Evolutionary conservation across 768 basidiomycete genomes (phyloP), one percentile per base, ranked within the genome.

Genomic region (Boletus tylopilopsis): DNA sequence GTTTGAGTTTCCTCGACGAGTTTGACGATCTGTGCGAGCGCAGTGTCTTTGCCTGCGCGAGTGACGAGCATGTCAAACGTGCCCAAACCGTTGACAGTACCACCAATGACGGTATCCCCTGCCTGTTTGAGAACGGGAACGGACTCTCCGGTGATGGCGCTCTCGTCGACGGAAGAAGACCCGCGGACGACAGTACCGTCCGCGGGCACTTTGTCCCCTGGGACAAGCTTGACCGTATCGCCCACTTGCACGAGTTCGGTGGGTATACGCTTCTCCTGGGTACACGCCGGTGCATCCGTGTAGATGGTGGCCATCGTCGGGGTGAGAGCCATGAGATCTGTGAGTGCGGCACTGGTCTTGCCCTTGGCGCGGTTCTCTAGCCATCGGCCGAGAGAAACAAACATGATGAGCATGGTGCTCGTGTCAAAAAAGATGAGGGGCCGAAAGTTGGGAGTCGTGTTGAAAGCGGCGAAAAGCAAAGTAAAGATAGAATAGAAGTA

Each of bases 1-100:
- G 94, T 98, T 70, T 98, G 96, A 1, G 96, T 96, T 35, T 98
- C 94, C 64, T 98, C 94, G 54, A 99, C 96, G 46, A 98, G 84
- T 58, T 84, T 84, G 51, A 98, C 95, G 55, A 99, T 97, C 71
- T 98, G 96, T 4, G 94, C 81, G 10, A 99, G 78, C 1, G 96
- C 94, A 0, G 96, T 97, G 64, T 99, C 94, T 61, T 92, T 89
- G 33, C 96, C 96, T 5, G 96, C 94, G 12, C 94, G 87, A 1
- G 90, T 94, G 60, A 99, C 93, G 27, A 85, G 69, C 87, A 99
- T 94, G 65, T 98, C 92, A 68, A 98, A 90, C 1, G 94, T 92
- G n/a, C 96, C 96, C 9, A 94, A 76, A 5, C 94, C 92, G 60
- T 99, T 99, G 65, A 99, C 84, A 0, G 96, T 98, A 0, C 96